Conservation (phyloP, 73 alveolate genomes). For the Breviolum minutum region DNA sequence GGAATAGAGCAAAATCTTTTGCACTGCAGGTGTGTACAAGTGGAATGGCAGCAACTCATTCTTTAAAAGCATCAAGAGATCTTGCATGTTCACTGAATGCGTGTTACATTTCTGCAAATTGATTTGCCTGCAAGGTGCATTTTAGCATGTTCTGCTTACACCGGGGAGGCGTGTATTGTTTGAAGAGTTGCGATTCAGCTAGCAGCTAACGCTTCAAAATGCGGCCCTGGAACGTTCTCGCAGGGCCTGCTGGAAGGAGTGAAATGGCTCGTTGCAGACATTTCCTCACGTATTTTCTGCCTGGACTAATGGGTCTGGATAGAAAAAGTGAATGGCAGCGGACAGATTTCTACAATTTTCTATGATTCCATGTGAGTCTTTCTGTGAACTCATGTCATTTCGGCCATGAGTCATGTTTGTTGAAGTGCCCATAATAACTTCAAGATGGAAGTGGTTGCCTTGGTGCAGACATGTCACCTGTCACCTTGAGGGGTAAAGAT, state of each 20-base stretch:
- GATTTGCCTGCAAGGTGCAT: conserved; percentile 86
- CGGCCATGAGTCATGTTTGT: too few relatives aligned
- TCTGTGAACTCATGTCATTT: too few relatives aligned
- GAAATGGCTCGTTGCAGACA: conserved; percentile 99
- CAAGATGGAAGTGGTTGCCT: too few relatives aligned
- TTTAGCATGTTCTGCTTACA: conserved; percentile 94
- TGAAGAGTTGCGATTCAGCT: background rate
- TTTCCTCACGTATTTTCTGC: conserved; percentile 99
- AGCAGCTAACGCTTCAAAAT: background rate
- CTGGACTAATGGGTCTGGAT: conserved; percentile 97
- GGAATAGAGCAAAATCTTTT: too few relatives aligned
- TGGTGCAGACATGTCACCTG: too few relatives aligned
- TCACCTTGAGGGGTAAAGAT: too few relatives aligned
- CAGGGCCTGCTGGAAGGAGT: conserved; percentile 99
- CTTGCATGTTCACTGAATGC: too few relatives aligned
- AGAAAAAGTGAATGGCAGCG: background rate
- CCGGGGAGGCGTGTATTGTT: conserved; percentile 36
- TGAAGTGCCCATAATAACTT: too few relatives aligned
- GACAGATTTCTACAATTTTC: background rate
- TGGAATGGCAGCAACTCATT: too few relatives aligned
- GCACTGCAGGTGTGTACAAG: background rate
- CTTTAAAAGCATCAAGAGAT: too few relatives aligned
- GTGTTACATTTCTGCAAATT: background rate
- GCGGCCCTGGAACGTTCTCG: background rate
- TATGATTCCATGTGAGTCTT: too few relatives aligned